Conservation (phyloP, 768 basidiomycete genomes). For the Boletus patriciae region DNA sequence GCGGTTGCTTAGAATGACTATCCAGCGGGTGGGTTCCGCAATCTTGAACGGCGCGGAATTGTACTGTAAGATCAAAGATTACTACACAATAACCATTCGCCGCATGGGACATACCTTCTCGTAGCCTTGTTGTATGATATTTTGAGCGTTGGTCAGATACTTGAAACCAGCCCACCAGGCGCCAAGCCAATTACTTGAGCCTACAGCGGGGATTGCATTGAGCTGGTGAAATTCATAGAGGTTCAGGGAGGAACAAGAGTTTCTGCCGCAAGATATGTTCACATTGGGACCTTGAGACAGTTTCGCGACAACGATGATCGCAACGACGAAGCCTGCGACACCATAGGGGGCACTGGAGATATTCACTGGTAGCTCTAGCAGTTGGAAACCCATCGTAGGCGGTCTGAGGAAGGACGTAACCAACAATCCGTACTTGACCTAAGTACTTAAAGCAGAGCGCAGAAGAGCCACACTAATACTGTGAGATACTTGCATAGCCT, state of each 20-base stretch:
- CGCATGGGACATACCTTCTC: constrained; percentile 18
- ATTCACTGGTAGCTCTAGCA: background rate
- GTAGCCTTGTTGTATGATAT: constrained; percentile 35
- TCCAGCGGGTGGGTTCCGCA: constrained; percentile 35
- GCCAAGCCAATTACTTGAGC: constrained; percentile 2
- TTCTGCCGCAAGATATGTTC: background rate
- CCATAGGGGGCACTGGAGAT: background rate
- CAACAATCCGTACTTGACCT: too few species aligned
- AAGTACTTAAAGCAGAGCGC: too few species aligned
- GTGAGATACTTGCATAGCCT: too few species aligned
- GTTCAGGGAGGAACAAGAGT: background rate
- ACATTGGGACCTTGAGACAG: background rate
- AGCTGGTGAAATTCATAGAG: background rate
- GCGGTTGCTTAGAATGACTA: constrained; percentile 35
- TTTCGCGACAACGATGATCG: background rate
- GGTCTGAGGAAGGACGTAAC: background rate
- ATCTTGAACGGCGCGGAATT: constrained; percentile 34
- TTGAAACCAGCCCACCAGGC: constrained; percentile 17
- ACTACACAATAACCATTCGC: too few species aligned
- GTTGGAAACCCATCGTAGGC: background rate
- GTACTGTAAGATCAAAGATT: background rate
- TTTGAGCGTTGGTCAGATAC: constrained; percentile 12
- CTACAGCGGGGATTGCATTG: constrained; percentile 1
- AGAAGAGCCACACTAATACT: too few species aligned
- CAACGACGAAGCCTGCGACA: background rate